These are phyloP conservation scores for Tylopilus orsonianus DNA, from an alignment of 1,284 basidiomycete genomes.

Conservation along the genomic window DNA sequence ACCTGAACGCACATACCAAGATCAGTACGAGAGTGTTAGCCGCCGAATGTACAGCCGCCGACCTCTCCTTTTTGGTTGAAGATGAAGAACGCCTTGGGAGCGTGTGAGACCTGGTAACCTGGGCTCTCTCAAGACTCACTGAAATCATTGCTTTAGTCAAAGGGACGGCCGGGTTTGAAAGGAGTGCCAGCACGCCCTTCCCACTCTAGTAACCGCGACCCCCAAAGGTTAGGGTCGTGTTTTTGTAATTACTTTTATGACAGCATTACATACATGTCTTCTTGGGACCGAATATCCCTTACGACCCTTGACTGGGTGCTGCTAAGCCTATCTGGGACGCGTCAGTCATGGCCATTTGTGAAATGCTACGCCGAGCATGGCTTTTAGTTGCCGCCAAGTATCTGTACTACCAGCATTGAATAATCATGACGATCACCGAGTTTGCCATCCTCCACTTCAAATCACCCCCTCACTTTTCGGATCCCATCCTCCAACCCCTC, in stretches of 20 bases:
- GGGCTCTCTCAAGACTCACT: conserved; percentile 29
- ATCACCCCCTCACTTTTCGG: conserved; percentile 24
- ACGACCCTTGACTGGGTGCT: too few species aligned
- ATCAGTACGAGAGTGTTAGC: conserved; percentile 7
- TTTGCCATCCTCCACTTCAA: conserved; percentile 35
- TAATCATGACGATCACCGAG: conserved; percentile 40
- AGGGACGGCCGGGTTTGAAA: conserved; percentile 9
- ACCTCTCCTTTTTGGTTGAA: conserved; percentile 99
- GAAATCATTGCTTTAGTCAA: conserved; percentile 37
- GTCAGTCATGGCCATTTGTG: neutral
- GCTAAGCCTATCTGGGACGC: too few species aligned
- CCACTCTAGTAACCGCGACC: conserved; percentile 2
- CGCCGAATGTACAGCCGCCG: neutral
- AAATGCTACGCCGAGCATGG: too few species aligned
- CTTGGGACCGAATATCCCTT: too few species aligned
- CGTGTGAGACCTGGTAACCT: conserved; percentile 12
- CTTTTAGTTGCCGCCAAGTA: too few species aligned
- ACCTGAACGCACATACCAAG: conserved; percentile 52
- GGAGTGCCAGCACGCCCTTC: neutral
- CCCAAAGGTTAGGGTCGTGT: conserved; percentile 16
- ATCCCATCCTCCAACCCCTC: conserved; percentile 23
- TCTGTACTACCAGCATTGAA: neutral
- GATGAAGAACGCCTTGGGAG: conserved; percentile 86
- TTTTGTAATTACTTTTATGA: too few species aligned
- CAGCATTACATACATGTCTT: too few species aligned